Evolutionary conservation across 768 basidiomycete species (phyloP).

Genomic region (Cytidiella melzeri): DNA sequence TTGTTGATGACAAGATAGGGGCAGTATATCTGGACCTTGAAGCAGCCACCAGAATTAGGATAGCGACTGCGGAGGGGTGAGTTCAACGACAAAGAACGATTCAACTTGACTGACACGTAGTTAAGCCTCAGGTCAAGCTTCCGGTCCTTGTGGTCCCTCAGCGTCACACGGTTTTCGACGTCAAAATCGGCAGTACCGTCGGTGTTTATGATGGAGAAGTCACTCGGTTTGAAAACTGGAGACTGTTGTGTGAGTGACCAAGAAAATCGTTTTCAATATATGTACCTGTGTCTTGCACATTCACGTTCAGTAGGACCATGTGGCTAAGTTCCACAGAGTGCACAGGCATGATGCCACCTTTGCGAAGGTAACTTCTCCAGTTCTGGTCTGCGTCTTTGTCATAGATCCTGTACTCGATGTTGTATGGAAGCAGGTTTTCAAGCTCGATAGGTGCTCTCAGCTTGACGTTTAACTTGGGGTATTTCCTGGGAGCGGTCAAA

Average conservation of each 20-base stretch:
- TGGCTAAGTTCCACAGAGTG: slow-evolving; percentile 93
- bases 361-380: slow-evolving; percentile 88
- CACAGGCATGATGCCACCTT: slow-evolving; percentile 93
- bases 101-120: slow-evolving; percentile 62
- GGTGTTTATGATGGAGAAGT: slow-evolving; percentile 96
- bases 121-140: slow-evolving; percentile 82
- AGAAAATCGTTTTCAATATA: too few relatives aligned
- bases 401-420: slow-evolving; percentile 92
- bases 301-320: slow-evolving; percentile 83
- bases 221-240: slow-evolving; percentile 87
- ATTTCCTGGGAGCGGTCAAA: slow-evolving; percentile 44
- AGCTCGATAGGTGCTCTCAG: slow-evolving; percentile 92
- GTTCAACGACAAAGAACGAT: background rate
- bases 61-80: slow-evolving; percentile 46
- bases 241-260: too few relatives aligned
- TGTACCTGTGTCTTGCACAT: slow-evolving; percentile 86
- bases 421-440: slow-evolving; percentile 92
- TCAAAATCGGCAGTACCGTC: slow-evolving; percentile 88
- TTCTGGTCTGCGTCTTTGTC: slow-evolving; percentile 94
- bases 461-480: slow-evolving; percentile 79
- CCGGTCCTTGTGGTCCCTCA: slow-evolving; percentile 68
- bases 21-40: slow-evolving; percentile 91
- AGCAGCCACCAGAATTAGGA: slow-evolving; percentile 88
- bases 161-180: slow-evolving; percentile 61
- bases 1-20: slow-evolving; percentile 92